Conservation (phyloP, 1,139 yeast species). For the Kodamaea sp. region DNA sequence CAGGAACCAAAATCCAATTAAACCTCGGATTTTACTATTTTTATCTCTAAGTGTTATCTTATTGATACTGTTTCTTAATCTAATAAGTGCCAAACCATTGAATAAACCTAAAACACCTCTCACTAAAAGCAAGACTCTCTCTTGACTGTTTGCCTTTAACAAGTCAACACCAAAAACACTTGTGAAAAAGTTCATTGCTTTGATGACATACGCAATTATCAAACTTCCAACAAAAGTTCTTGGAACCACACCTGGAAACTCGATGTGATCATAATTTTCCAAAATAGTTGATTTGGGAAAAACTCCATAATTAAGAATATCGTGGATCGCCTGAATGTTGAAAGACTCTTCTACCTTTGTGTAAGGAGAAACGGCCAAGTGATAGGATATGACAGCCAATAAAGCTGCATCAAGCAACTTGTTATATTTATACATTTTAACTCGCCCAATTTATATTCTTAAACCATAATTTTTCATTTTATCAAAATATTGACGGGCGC, state of each 20-base stretch:
- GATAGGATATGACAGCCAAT: constrained; percentile 31
- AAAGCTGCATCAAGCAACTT: constrained; percentile 28
- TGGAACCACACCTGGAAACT: constrained; percentile 88
- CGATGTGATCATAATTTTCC: constrained; percentile 61
- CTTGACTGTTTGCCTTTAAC: constrained; percentile 25
- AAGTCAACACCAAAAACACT: constrained; percentile 20
- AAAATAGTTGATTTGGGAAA: constrained; percentile 31
- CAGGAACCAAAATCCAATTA: constrained; percentile 55
- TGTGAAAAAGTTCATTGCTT: constrained; percentile 27
- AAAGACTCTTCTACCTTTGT: constrained; percentile 96
- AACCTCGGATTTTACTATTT: constrained; percentile 17
- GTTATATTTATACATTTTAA: constrained; percentile 18
- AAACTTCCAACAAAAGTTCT: constrained; percentile 80
- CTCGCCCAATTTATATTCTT: background rate
- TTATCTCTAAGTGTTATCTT: constrained; percentile 24
- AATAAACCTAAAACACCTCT: constrained; percentile 53
- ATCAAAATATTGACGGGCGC: too few species aligned
- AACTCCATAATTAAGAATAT: constrained; percentile 64
- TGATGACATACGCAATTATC: constrained; percentile 40
- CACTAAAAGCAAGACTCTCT: constrained; percentile 45
- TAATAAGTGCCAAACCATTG: constrained; percentile 35
- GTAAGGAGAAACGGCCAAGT: constrained; percentile 63
- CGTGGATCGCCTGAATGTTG: constrained; percentile 86
- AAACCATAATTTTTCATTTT: too few species aligned
- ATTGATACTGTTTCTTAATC: constrained; percentile 25